Conservation (phyloP, 2,329 filamentous ascomycete species). For the Aspergillus thermomutatus region DNA sequence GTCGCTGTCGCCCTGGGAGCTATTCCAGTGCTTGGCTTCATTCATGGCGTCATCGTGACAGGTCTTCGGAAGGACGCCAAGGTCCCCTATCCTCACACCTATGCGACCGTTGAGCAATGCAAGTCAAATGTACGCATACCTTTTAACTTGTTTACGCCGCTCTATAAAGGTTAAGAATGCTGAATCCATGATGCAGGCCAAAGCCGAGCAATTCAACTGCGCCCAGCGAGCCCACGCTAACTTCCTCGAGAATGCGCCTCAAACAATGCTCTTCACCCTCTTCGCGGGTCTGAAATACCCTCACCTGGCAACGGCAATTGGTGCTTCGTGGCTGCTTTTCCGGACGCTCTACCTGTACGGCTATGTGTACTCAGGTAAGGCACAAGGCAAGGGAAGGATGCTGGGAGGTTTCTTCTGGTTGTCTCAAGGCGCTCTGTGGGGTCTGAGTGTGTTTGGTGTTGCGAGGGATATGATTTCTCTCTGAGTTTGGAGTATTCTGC, state of each 20-base stretch:
- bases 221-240: conserved; percentile 58
- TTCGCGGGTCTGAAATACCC: conserved; percentile 56
- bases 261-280: conserved; percentile 50
- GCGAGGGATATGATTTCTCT: conserved; percentile 26
- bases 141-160: conserved; percentile 6
- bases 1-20: conserved; percentile 53
- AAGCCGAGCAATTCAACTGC: conserved; percentile 49
- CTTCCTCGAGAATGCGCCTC: conserved; percentile 57
- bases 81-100: conserved; percentile 57
- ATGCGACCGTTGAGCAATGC: conserved; percentile 55
- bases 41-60: conserved; percentile 49
- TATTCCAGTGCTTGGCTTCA: conserved; percentile 51
- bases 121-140: conserved; percentile 39
- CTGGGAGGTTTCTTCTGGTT: conserved; percentile 38
- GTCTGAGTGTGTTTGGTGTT: conserved; percentile 36
- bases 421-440: conserved; percentile 40
- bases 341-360: conserved; percentile 49
- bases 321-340: conserved; percentile 50
- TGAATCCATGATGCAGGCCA: conserved; percentile 25
- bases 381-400: conserved; percentile 36
- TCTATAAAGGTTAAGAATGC: background rate
- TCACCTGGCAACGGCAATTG: conserved; percentile 43
- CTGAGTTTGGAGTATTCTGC: conserved; percentile 9
- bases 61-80: conserved; percentile 50
- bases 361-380: conserved; percentile 41